Evolutionary conservation across 176 grass and related monocot genomes (phyloP).

Genomic region (Tuctoria greenei): DNA sequence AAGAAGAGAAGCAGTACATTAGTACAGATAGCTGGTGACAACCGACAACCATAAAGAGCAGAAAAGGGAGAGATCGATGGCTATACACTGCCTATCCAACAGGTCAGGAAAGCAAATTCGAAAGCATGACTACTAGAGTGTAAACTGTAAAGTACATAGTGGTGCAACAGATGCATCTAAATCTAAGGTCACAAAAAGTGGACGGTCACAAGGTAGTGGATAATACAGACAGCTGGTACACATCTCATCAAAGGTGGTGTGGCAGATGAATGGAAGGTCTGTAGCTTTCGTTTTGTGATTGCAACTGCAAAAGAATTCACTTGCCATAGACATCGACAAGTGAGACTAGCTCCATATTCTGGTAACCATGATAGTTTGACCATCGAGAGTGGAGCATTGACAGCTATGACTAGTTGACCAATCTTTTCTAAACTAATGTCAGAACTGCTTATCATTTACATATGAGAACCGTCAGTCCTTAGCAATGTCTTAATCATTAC

Average conservation of each 20-base stretch:
- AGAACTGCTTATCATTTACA: constrained; percentile 7
- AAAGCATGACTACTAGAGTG: constrained; percentile 16
- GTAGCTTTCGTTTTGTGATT: constrained; percentile 2
- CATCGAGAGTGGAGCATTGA: neutral
- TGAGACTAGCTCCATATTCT: neutral
- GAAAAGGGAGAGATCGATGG: neutral
- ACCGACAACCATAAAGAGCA: constrained; percentile 36
- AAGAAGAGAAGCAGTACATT: constrained; percentile 19
- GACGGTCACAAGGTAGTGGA: constrained; percentile 34
- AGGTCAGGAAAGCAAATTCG: constrained; percentile 44
- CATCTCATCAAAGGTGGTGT: constrained; percentile 19
- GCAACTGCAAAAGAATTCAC: neutral
- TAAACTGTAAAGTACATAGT: constrained; percentile 35
- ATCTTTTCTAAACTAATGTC: neutral
- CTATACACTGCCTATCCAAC: constrained; percentile 41
- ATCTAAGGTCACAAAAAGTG: constrained; percentile 22
- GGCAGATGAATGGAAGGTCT: constrained; percentile 7
- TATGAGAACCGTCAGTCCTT: neutral
- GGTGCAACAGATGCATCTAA: constrained; percentile 26
- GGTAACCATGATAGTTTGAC: neutral
- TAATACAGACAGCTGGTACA: neutral
- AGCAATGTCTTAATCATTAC: neutral
- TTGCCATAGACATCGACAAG: neutral
- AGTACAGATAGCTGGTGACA: constrained; percentile 34
- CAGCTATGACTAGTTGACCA: neutral